Evolutionary conservation across 2,329 filamentous ascomycete species (phyloP), one percentile per base, ranked within the genome.

Genomic region (Cryoendolithus antarcticus): DNA sequence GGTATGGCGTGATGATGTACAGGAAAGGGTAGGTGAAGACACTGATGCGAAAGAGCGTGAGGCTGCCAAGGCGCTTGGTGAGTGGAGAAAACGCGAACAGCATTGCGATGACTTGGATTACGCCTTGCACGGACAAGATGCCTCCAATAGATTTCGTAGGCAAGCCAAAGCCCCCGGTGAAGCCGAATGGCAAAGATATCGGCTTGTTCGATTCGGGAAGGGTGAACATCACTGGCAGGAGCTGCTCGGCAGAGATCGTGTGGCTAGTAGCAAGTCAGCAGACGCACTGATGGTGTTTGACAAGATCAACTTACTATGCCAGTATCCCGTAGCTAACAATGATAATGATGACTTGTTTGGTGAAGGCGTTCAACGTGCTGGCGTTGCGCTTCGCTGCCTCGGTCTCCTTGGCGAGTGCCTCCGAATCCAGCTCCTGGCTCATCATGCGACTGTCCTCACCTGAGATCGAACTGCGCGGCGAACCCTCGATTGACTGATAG

Each of bases 221-320:
- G 60, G 83, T 89, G 55, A 98, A 75, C 50, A 98, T 86, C 2
- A 95, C 83, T 0, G 91, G 89, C 51, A 96, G 79, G 35, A 96
- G 73, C 55, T 94, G 84, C 62, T 98, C 91, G 52, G 93, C 91
- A 0, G 88, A 93, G 63, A 98, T 95, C 9, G 89, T 95, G 64
- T 96, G 89, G 65, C 88, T 94, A 54, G 31, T 45, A 27, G 3
- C 11, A 24, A 24, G 10, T 27, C 10, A 24, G 6, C 30, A 31
- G 31, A 33, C 7, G 12, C 15, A 9, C 7, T 33, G 11, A 33
- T 15, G n/a, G 31, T 11, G 9, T 19, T 10, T 11, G 9, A 24
- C 9, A 10, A 3, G 9, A 7, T 32, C 41, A 40, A 80, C 86
- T 75, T 72, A 94, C 86, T 93, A 95, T 47, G 89, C 89, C 43